Base-by-base conservation (phyloP, 306 rosid genomes). In the Prunus padus region DNA sequence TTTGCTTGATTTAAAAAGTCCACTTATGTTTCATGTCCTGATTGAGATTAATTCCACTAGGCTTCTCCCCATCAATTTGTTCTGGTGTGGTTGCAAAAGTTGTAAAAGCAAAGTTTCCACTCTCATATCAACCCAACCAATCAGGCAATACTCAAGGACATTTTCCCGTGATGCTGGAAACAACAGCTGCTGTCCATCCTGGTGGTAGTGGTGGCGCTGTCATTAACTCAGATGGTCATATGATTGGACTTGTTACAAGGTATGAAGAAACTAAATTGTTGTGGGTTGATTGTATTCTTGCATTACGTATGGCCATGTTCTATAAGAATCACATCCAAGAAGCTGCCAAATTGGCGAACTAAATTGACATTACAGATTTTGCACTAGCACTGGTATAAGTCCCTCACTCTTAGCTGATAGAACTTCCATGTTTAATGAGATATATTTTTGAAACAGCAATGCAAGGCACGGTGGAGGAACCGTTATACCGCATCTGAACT, bases 201-300 rank as follows among this genome's bases (percentile, higher is more conserved):
- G 99, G 99, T 65, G 90, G 96, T 81, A 95, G 99, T 84, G 97
- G 99, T 64, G 99, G 97, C 46, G 93, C 97, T 77, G 93, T 95
- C 56, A 84, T 95, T 73, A 86, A 95, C 86, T 84, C 87, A 28
- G 90, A 88, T 33, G 99, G 97, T 73, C 91, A 77, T 85, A 89
- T 92, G 97, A 92, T 95, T 79, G 97, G 98, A 75, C 88, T 92
- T 71, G 96, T 95, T 73, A 92, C 99, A 52, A 95, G 98, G 98
- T 95, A 77, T 50, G 28, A 71, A 79, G 61, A 47, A 33, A 52
- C 72, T 69, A 66, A 65, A 52, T 56, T 47, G 6, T 62, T 56
- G 54, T 42, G 19, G 45, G 67, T 47, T 77, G 70, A 16, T 71
- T 63, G 33, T 42, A 11, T 40, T 77, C 50, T 59, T 62, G 37